Conservation (phyloP, 441 rosid genomes). For the Hura crepitans region DNA sequence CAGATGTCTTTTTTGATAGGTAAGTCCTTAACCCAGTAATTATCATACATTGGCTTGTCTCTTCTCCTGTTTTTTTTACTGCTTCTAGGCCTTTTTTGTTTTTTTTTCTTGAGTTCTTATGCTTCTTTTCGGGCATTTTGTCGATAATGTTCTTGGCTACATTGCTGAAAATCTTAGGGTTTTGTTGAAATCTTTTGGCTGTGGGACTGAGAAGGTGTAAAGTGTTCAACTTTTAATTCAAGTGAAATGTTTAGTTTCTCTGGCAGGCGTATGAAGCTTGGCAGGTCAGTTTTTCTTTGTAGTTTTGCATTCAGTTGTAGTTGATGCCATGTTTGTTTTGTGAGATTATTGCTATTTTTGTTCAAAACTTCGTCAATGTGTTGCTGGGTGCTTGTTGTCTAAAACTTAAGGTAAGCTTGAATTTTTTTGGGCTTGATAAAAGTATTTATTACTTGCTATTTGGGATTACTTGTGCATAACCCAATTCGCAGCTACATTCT, state of each 20-base stretch:
- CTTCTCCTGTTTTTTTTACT: conserved; percentile 12
- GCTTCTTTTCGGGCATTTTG: conserved; percentile 20
- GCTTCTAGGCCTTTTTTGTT: neutral
- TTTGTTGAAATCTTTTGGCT: conserved; percentile 19
- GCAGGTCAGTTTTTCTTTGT: conserved; percentile 55
- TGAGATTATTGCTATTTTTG: neutral
- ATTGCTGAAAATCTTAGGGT: conserved; percentile 32
- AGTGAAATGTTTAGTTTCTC: conserved; percentile 74
- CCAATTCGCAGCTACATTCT: neutral
- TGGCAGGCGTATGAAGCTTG: conserved; percentile 83
- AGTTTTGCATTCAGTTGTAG: neutral
- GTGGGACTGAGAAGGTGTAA: conserved; percentile 11
- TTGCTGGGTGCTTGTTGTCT: neutral
- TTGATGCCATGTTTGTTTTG: neutral
- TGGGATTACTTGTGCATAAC: neutral
- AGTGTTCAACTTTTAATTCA: conserved; percentile 8
- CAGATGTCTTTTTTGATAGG: conserved; percentile 9
- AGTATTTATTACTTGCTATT: neutral
- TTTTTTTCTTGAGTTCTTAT: neutral
- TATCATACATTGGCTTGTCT: neutral
- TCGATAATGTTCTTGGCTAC: conserved; percentile 32
- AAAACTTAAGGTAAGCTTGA: neutral
- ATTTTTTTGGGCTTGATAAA: neutral
- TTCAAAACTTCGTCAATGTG: neutral
- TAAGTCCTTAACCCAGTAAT: neutral